phyloP scores from a whole-genome alignment of 148 eudicot genomes.

The Vaccinium macrocarpon region DNA sequence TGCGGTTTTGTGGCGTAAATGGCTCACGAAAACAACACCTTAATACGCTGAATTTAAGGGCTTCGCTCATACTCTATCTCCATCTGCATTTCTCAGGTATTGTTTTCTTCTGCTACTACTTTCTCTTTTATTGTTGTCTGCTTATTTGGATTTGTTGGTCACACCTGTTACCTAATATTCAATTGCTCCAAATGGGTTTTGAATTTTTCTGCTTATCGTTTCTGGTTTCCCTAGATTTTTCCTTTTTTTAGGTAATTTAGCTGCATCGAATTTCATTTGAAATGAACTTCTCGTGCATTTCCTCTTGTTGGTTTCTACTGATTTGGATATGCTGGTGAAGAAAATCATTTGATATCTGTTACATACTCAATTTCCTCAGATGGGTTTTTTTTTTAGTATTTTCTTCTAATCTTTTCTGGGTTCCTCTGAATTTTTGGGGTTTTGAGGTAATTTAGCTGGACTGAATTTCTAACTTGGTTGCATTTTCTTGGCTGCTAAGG shows the following conservation, averaged over 20 bases:
- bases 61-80: slow-evolving; percentile 3
- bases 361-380: not conserved
- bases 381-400: not conserved
- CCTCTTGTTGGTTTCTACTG: not conserved
- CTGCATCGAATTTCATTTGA: not conserved
- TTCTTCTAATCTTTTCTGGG: slow-evolving; percentile 5
- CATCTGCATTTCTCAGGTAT: slow-evolving; percentile 11
- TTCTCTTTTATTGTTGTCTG: slow-evolving; percentile 15
- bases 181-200: slow-evolving; percentile 4
- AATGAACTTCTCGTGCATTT: slow-evolving; percentile 3
- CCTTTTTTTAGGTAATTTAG: slow-evolving; percentile 11
- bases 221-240: slow-evolving; percentile 5
- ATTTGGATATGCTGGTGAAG: no score
- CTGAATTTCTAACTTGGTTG: not conserved
- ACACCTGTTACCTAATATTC: not conserved
- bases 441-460: slow-evolving; percentile 14
- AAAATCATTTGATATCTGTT: not conserved
- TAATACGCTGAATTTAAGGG: slow-evolving; percentile 25
- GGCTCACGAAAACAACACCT: slow-evolving; percentile 11
- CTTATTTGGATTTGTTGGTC: slow-evolving; percentile 1
- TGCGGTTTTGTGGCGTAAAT: not conserved
- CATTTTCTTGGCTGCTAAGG: not conserved
- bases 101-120: slow-evolving; percentile 1
- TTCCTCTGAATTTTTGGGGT: not conserved
- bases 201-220: not conserved